Conservation (phyloP, 1,284 basidiomycete species). For the Rhodotorula sp. region DNA sequence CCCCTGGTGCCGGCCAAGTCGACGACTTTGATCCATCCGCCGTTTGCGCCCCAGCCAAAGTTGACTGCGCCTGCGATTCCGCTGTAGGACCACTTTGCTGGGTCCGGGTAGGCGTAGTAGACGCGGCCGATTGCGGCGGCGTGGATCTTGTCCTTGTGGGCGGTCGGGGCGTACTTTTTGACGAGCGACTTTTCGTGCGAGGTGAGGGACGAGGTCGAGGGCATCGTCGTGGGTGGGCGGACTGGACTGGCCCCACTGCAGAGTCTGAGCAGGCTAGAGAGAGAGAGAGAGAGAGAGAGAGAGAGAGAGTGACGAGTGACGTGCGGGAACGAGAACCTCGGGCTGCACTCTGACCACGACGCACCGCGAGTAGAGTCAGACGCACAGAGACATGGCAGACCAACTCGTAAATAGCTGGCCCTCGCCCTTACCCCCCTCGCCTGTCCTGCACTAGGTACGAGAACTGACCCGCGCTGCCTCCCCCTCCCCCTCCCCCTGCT, state of each 20-base stretch:
- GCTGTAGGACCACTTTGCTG: slow-evolving; percentile 73
- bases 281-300: no score
- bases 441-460: no score
- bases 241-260: no score
- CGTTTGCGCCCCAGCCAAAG: slow-evolving; percentile 59
- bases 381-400: slow-evolving; percentile 13
- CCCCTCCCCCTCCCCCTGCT: background rate
- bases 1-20: slow-evolving; percentile 76
- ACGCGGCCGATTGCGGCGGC: slow-evolving; percentile 75
- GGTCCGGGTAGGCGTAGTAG: slow-evolving; percentile 75
- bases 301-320: no score
- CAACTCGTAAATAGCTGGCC: slow-evolving; percentile 14
- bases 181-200: slow-evolving; percentile 41
- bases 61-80: slow-evolving; percentile 81
- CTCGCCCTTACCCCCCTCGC: no score
- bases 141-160: slow-evolving; percentile 56
- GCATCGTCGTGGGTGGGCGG: slow-evolving; percentile 17
- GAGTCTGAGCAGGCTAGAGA: no score
- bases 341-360: background rate
- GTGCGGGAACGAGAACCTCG: background rate
- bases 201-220: slow-evolving; percentile 36
- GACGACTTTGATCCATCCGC: slow-evolving; percentile 70
- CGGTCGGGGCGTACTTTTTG: slow-evolving; percentile 39
- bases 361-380: background rate
- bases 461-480: background rate